Evolutionary conservation across 495 filamentous ascomycete genomes (phyloP), one percentile per base, ranked within the genome.

Genomic region (Delitschia confertaspora): DNA sequence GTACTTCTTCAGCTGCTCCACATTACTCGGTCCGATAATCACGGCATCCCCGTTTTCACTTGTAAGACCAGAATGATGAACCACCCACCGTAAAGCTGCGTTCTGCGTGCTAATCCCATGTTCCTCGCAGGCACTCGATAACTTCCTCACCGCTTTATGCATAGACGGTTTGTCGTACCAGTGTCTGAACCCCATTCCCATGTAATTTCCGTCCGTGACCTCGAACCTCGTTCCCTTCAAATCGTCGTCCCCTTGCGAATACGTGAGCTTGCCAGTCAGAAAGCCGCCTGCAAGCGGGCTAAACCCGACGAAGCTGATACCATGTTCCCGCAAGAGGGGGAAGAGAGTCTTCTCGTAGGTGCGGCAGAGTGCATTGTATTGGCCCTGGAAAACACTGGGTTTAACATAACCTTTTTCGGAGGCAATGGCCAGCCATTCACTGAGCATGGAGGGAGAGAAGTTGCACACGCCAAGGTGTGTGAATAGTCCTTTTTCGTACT

Each of bases 361-460:
- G 5, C 68, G 65, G 6, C 55, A 54, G 1, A 69, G 32, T 0
- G 63, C 42, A 46, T 65, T 71, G 49, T 70, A 72, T 4, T 61
- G 43, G 18, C 67, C 69, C 34, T 72, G 44, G 35, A 21, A 47
- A 5, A 47, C 34, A 21, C 24, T 38, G 4, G 44, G 44, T 24
- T 39, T 47, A 20, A 39, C 26, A 16, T 38, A 47, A n/a, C 19
- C 25, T 17, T 47, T 47, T n/a, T 59, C 45, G 6, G 65, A 59
- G 39, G 62, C 67, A 3, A 72, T 53, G 0, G 37, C 38, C 2
- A 72, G 33, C 18, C 67, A 56, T n/a, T 65, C 30, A 43, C 53
- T 32, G 9, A 73, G 51, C 33, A 59, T 49, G 0, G 54, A 24
- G 1, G 58, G 35, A 0, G 56, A 45, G 6, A 66, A 60, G 43